Percentiles rank a stretch among this genome's conserved stretches.
These are phyloP conservation scores for Aureobasidium sp. DNA, from an alignment of 2,329 filamentous ascomycete species.

Conservation along the genomic window DNA sequence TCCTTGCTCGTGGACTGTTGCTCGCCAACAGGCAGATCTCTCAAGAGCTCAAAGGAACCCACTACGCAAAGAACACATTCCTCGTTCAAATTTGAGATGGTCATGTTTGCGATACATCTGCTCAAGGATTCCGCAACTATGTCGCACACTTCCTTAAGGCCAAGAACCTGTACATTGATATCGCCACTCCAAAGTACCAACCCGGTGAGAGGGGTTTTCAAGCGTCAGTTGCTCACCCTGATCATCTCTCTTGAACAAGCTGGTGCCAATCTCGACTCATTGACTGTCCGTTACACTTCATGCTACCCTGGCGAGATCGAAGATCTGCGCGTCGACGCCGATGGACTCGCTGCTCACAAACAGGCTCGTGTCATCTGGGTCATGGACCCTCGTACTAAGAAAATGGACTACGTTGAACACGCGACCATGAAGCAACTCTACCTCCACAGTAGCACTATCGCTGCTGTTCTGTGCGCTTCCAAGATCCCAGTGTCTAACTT, in stretches of 20 bases:
- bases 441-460: background rate
- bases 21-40: slow-evolving; percentile 2
- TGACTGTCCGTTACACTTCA: background rate
- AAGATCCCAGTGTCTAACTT: background rate
- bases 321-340: background rate
- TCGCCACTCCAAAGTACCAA: background rate
- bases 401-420: background rate
- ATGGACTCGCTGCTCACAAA: background rate
- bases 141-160: background rate
- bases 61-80: background rate
- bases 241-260: background rate
- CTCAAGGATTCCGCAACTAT: background rate
- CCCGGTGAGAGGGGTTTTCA: background rate
- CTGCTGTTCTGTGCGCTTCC: background rate
- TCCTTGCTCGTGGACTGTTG: background rate
- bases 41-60: background rate
- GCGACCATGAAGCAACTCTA: background rate
- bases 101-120: background rate
- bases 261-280: background rate
- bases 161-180: background rate
- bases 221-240: background rate
- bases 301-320: background rate
- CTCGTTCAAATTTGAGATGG: background rate
- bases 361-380: background rate
- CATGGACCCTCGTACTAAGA: background rate